Conservation (phyloP, 345 rosid genomes). For the Nephelium lappaceum region DNA sequence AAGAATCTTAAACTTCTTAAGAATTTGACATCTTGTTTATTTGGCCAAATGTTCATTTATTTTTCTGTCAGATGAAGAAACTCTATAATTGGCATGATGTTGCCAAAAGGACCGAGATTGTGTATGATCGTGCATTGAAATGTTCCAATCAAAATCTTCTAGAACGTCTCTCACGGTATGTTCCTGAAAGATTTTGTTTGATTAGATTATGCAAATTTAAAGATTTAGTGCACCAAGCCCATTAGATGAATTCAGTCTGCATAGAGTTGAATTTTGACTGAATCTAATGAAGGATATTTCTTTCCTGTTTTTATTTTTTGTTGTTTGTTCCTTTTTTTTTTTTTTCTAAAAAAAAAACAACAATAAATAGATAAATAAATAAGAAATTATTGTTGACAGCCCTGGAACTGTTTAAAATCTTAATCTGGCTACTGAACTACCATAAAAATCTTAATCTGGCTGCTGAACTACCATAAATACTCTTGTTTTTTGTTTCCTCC, state of each 20-base stretch:
- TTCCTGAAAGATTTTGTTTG: not conserved
- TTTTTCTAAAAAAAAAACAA: too few species aligned
- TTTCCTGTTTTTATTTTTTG: not conserved
- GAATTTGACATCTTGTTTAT: not conserved
- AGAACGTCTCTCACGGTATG: conserved; percentile 70
- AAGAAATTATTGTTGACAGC: not conserved
- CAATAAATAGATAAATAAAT: too few species aligned
- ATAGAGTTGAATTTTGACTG: not conserved
- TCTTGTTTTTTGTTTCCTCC: not conserved
- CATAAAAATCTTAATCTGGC: not conserved
- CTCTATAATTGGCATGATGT: conserved; percentile 97
- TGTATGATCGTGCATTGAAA: conserved; percentile 72
- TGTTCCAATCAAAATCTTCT: conserved; percentile 65
- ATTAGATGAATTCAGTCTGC: not conserved
- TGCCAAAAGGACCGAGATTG: conserved; percentile 90
- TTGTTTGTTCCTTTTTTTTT: not conserved
- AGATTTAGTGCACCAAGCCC: not conserved
- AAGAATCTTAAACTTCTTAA: not conserved
- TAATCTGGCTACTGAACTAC: not conserved
- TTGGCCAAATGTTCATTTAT: conserved; percentile 5
- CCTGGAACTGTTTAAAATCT: not conserved
- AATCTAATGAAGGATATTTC: not conserved
- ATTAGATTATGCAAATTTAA: not conserved
- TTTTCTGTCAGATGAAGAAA: conserved; percentile 58
- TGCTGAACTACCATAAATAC: not conserved